These are phyloP conservation scores for Binderoboletus segoi DNA, from an alignment of 1,284 basidiomycete genomes.

Conservation along the genomic window DNA sequence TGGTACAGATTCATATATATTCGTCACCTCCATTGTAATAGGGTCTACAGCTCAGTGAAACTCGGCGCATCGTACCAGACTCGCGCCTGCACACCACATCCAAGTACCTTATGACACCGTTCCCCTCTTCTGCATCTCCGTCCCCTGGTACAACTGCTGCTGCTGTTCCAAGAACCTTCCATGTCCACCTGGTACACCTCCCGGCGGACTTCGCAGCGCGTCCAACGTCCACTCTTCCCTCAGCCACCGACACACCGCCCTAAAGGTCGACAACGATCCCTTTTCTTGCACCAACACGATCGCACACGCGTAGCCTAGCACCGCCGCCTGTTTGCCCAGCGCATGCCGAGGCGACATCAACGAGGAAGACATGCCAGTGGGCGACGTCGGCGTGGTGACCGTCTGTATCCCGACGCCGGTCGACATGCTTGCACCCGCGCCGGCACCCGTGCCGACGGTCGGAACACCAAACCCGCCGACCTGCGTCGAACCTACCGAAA, in stretches of 20 bases:
- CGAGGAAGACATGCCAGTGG: constrained; percentile 18
- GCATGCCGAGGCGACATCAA: constrained; percentile 33
- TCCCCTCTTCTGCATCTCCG: too few relatives aligned
- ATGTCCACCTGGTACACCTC: constrained; percentile 12
- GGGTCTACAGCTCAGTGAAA: too few relatives aligned
- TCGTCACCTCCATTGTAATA: too few relatives aligned
- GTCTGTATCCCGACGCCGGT: neutral
- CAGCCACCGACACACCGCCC: constrained; percentile 69
- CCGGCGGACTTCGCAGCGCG: constrained; percentile 27
- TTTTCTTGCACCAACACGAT: constrained; percentile 85
- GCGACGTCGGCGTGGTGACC: constrained; percentile 3
- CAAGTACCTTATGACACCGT: too few relatives aligned
- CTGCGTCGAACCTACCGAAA: constrained; percentile 50
- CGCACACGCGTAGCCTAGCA: constrained; percentile 36
- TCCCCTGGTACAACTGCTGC: constrained; percentile 2
- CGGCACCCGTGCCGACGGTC: neutral
- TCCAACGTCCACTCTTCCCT: constrained; percentile 65
- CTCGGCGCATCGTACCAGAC: too few relatives aligned
- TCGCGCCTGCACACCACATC: too few relatives aligned
- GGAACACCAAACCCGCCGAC: constrained; percentile 19
- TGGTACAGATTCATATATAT: too few relatives aligned
- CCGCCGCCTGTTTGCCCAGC: constrained; percentile 23
- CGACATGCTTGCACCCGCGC: neutral
- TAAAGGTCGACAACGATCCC: constrained; percentile 83
- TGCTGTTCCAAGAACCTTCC: constrained; percentile 28